Base-by-base conservation (phyloP, 2,329 filamentous ascomycete species). In the Talaromyces sp. region DNA sequence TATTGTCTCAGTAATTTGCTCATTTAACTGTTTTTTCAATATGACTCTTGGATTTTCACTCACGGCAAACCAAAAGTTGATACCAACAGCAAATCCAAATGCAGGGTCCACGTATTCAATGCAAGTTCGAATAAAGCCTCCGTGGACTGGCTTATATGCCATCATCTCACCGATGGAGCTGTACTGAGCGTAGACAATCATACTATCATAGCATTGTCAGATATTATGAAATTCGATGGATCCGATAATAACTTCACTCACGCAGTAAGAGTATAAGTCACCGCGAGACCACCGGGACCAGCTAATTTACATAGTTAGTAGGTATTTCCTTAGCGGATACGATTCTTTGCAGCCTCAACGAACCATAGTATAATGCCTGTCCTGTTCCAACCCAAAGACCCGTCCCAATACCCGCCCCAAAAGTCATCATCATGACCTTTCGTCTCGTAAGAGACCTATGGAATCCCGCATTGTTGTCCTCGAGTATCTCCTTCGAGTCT, bases 361-460 rank as follows among this genome's bases (percentile, higher is more conserved):
- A 56, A 68, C 65, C 67, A 55, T 67, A 68, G 20, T 64, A 58
- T 27, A 73, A 46, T 2, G 70, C 70, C 33, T 67, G 68, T 11
- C 70, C 70, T 7, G 70, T 72, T 13, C 70, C 69, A 10, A 73
- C 65, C 69, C 69, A 72, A 0, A 73, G 58, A 1, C 70, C 70
- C 1, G 65, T 70, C 0, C 69, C 70, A 42, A 73, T 69, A 1
- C 69, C 70, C 17, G 66, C 70, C 0, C 70, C 70, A 53, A 72
- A 69, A 10, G 69, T 71, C 65, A 72, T 69, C 69, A 73, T 72
- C 65, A 73, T 73, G 43, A 73, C 67, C 39, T 70, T 65, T 22
- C 70, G 61, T 43, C 67, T 62, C 1, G 62, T 62, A 13, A 72
- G 62, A 20, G 59, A 61, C 19, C 70, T 65, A 32, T 68, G 66